Evolutionary conservation across 108 stramenopile genomes (phyloP), one percentile per base, ranked within the genome.

Genomic region (Cyclotella atomus): DNA sequence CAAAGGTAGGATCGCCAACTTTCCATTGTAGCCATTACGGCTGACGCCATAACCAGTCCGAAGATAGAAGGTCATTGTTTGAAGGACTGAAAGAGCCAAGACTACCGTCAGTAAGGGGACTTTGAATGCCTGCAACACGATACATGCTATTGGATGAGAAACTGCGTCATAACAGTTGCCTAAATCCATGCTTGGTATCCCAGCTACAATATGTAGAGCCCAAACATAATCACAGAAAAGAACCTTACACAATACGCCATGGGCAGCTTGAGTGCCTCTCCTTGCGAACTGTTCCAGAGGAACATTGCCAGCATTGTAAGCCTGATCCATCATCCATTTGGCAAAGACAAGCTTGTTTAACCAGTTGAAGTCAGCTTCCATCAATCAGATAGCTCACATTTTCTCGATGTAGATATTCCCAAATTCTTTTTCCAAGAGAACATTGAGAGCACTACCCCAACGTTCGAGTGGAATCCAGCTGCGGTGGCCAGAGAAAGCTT

Each of bases 301-400:
- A 3, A 71, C 30, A 3, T 10, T 8, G 0, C 25, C 59, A 0
- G 29, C 16, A 14, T 9, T 4, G 16, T 60, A 15, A 0, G 45
- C 57, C 25, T 10, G 16, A 0, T 32, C 21, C 43, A 71, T 60
- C 70, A n/a, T n/a, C n/a, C n/a, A n/a, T n/a, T n/a, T n/a, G n/a
- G n/a, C n/a, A n/a, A n/a, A n/a, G n/a, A n/a, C 15, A 14, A 60
- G 38, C 59, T 71, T 71, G 34, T 71, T 71, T 5, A 46, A 25
- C 24, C 59, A n/a, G 20, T 71, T 71, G 34, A 24, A 71, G 21
- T 71, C 59, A 0, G 70, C 70, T 17, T 71, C 25, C n/a, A 60
- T 27, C 1, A 60, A 15, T 9, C 59, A 60, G n/a, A 41, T 41
- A 41, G 41, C 41, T 10, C n/a, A 23, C 10, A 60, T 7, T 20